Percentiles rank a stretch among this genome's conserved stretches.
These are phyloP conservation scores for Acer saccharum DNA, from an alignment of 345 rosid species.

Conservation along the genomic window DNA sequence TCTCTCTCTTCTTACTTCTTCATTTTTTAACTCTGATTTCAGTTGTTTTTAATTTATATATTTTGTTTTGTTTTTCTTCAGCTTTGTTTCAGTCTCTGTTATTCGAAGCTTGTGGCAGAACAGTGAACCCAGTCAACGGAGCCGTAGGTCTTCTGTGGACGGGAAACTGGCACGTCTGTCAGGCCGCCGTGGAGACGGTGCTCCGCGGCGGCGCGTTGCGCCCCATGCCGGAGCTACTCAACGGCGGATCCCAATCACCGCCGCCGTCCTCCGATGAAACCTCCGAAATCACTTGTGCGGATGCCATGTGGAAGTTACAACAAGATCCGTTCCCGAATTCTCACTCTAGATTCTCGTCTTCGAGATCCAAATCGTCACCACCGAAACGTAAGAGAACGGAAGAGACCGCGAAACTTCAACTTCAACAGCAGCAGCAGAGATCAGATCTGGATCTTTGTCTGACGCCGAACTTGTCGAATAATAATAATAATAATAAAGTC, in stretches of 20 bases:
- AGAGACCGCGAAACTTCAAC: slow-evolving; percentile 18
- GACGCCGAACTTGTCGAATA: slow-evolving; percentile 34
- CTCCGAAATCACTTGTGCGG: slow-evolving; percentile 62
- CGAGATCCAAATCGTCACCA: slow-evolving; percentile 59
- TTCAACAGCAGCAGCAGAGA: slow-evolving; percentile 25
- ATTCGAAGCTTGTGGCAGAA: slow-evolving; percentile 92
- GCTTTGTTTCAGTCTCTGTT: slow-evolving; percentile 87
- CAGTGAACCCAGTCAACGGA: slow-evolving; percentile 95
- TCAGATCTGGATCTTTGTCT: slow-evolving; percentile 76
- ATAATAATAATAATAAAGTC: neutral
- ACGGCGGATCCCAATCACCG: slow-evolving; percentile 37
- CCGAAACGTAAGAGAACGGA: slow-evolving; percentile 54
- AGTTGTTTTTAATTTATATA: neutral
- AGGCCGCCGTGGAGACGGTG: slow-evolving; percentile 89
- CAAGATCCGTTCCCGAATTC: slow-evolving; percentile 41
- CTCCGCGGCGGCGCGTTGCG: slow-evolving; percentile 73
- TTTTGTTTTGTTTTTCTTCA: slow-evolving; percentile 22
- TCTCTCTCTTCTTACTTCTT: too few relatives aligned
- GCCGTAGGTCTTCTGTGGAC: slow-evolving; percentile 94
- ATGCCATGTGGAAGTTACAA: slow-evolving; percentile 48
- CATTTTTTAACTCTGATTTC: neutral
- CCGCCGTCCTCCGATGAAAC: slow-evolving; percentile 54
- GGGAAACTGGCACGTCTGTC: slow-evolving; percentile 86
- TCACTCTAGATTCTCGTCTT: slow-evolving; percentile 64
- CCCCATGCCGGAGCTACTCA: slow-evolving; percentile 66